Conservation (phyloP, 192 early-diverging fungal genomes). For the Lobosporangium transversale region DNA sequence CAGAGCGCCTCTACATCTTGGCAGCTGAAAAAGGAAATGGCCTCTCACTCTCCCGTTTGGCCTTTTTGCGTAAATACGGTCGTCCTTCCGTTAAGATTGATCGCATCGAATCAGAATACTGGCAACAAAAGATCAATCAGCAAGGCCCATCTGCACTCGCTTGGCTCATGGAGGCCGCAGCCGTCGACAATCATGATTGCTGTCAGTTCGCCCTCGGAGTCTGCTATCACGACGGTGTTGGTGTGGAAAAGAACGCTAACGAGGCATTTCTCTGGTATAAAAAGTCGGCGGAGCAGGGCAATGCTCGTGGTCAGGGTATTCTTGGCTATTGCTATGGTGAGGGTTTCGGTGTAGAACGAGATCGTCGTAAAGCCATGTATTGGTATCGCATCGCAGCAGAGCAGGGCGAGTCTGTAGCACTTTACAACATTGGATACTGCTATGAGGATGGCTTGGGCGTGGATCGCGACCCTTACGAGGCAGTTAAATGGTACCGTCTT, state of each 20-base stretch:
- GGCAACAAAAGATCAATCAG: slow-evolving; percentile 69
- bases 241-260: slow-evolving; percentile 67
- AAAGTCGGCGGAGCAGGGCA: slow-evolving; percentile 67
- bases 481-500: slow-evolving; percentile 72
- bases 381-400: slow-evolving; percentile 70
- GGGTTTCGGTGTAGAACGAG: slow-evolving; percentile 76
- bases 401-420: slow-evolving; percentile 68
- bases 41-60: slow-evolving; percentile 73
- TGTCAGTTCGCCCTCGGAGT: slow-evolving; percentile 79
- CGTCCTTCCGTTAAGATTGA: slow-evolving; percentile 82
- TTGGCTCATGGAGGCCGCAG: slow-evolving; percentile 74
- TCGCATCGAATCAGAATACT: slow-evolving; percentile 81
- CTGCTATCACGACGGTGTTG: slow-evolving; percentile 84
- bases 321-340: slow-evolving; percentile 89
- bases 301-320: slow-evolving; percentile 72
- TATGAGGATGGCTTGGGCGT: slow-evolving; percentile 74
- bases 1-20: slow-evolving; percentile 72
- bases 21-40: slow-evolving; percentile 72
- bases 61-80: slow-evolving; percentile 84
- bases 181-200: slow-evolving; percentile 61
- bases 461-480: slow-evolving; percentile 57
- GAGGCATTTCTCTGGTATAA: slow-evolving; percentile 82
- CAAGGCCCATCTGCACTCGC: slow-evolving; percentile 63
- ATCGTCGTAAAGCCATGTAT: slow-evolving; percentile 72
- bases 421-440: slow-evolving; percentile 74